These are phyloP conservation scores for Pisolithus tinctorius DNA, from an alignment of 768 basidiomycete species.

Conservation along the genomic window DNA sequence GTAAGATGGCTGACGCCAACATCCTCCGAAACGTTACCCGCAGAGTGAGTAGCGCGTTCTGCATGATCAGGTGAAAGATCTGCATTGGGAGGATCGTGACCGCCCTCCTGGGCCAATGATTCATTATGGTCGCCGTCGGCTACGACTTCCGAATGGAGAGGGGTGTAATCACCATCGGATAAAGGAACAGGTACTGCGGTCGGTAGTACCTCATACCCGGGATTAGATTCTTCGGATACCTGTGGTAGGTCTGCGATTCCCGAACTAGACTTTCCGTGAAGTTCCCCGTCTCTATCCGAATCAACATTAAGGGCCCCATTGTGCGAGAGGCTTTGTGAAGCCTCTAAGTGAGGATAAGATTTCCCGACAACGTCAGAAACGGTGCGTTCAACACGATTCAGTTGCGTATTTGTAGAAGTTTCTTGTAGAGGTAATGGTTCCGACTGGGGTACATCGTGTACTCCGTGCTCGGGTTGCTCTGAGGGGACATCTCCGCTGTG, in stretches of 20 bases:
- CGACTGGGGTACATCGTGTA: constrained; percentile 12
- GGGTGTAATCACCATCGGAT: constrained; percentile 5
- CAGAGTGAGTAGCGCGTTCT: constrained; percentile 3
- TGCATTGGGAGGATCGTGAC: background rate
- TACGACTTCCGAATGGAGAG: no score
- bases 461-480: constrained; percentile 12
- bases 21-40: constrained; percentile 8
- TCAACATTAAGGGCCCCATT: background rate
- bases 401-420: background rate
- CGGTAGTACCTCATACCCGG: background rate
- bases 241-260: background rate
- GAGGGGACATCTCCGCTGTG: constrained; percentile 8
- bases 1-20: no score
- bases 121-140: background rate
- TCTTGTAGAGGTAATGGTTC: constrained; percentile 8
- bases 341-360: background rate
- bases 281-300: background rate
- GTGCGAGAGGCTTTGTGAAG: background rate
- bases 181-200: constrained; percentile 1
- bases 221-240: background rate
- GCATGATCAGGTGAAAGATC: constrained; percentile 9
- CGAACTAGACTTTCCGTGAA: background rate
- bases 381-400: background rate
- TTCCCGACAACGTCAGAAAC: background rate
- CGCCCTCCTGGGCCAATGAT: constrained; percentile 3